Conservation (phyloP, 1,139 yeast species). For the Yamadazyma atmosphaerica region DNA sequence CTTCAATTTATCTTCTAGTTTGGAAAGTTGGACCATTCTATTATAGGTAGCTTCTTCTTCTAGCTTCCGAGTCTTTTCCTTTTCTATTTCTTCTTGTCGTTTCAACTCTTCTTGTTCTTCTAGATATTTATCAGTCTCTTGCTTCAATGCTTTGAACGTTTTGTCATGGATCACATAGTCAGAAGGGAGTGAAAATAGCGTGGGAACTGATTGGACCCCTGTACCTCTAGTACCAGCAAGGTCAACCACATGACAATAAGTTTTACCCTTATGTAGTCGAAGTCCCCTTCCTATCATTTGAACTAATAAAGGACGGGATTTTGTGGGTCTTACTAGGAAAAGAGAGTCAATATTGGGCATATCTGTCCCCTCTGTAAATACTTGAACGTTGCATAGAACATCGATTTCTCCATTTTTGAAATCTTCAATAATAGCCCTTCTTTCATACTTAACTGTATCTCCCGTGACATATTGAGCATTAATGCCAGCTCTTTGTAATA, state of each 20-base stretch:
- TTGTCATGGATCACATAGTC: slow-evolving; percentile 32
- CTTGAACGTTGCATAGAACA: slow-evolving; percentile 84
- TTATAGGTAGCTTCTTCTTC: slow-evolving; percentile 17
- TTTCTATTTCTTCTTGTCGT: slow-evolving; percentile 14
- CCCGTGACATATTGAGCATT: slow-evolving; percentile 78
- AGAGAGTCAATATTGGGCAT: slow-evolving; percentile 87
- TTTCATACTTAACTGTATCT: slow-evolving; percentile 51
- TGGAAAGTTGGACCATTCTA: slow-evolving; percentile 17
- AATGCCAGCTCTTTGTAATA: slow-evolving; percentile 60
- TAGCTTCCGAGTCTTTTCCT: slow-evolving; percentile 18
- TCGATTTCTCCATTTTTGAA: slow-evolving; percentile 65
- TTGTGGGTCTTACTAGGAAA: slow-evolving; percentile 78
- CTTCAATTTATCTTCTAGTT: slow-evolving; percentile 14
- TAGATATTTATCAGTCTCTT: slow-evolving; percentile 23
- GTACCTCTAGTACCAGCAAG: slow-evolving; percentile 63
- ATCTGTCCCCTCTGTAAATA: slow-evolving; percentile 95
- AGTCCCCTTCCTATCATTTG: slow-evolving; percentile 96
- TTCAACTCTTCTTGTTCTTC: slow-evolving; percentile 16
- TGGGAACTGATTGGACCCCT: slow-evolving; percentile 65
- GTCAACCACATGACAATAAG: slow-evolving; percentile 73
- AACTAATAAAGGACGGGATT: slow-evolving; percentile 64
- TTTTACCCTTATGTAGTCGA: slow-evolving; percentile 60
- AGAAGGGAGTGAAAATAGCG: slow-evolving; percentile 47
- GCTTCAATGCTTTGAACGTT: slow-evolving; percentile 25
- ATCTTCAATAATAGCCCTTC: slow-evolving; percentile 54